A percentile compares a stretch with the other conserved stretches of the same genome.
These are phyloP conservation scores for Xanthoparmelia taractica DNA, from an alignment of 495 filamentous ascomycete genomes.

Conservation along the genomic window DNA sequence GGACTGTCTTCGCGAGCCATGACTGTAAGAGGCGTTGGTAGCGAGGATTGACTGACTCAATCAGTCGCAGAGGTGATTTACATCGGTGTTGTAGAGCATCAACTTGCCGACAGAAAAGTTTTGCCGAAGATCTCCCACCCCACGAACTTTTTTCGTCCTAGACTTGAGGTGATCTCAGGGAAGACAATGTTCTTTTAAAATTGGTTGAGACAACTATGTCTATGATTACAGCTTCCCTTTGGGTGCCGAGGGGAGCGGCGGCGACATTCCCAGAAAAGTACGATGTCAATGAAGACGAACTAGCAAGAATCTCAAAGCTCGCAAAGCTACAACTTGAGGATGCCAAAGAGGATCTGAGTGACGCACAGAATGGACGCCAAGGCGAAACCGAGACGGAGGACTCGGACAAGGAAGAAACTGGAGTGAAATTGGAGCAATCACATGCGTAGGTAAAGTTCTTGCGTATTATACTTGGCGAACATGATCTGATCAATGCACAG, in stretches of 20 bases:
- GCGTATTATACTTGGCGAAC: neutral
- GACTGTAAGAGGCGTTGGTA: neutral
- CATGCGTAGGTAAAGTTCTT: constrained; percentile 9
- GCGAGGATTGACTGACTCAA: neutral
- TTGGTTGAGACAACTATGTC: constrained; percentile 41
- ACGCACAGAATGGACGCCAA: constrained; percentile 45
- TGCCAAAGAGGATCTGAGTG: constrained; percentile 74
- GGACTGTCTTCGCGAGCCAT: constrained; percentile 40
- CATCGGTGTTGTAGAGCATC: neutral
- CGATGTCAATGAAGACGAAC: constrained; percentile 87
- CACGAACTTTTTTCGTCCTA: neutral
- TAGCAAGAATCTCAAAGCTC: constrained; percentile 78
- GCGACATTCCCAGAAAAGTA: constrained; percentile 87
- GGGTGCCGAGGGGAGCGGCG: constrained; percentile 91
- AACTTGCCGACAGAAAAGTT: constrained; percentile 3
- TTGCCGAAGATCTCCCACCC: constrained; percentile 11
- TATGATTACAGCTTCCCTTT: constrained; percentile 91
- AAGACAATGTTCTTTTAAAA: neutral
- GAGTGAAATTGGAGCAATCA: constrained; percentile 12
- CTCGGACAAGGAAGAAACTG: constrained; percentile 19
- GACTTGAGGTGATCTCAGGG: neutral
- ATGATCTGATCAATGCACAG: constrained; percentile 26
- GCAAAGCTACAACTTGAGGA: constrained; percentile 89
- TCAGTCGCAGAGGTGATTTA: neutral
- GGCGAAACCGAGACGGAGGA: constrained; percentile 22